Conservation (phyloP, 2,329 filamentous ascomycete genomes). For the Cladophialophora yegresii region DNA sequence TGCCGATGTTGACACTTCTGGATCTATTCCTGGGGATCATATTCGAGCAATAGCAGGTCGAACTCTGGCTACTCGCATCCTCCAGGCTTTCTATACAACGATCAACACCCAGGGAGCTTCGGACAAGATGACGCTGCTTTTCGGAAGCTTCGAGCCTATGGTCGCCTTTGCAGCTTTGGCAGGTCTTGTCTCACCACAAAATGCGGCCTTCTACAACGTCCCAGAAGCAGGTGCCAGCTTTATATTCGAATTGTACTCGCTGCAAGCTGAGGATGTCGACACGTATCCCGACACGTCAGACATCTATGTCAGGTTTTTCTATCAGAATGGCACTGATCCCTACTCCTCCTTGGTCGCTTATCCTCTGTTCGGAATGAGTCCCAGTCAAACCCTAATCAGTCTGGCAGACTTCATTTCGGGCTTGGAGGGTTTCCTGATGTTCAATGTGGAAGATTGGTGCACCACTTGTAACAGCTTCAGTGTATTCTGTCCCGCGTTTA, state of each 20-base stretch:
- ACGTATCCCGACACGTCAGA: slow-evolving; percentile 48
- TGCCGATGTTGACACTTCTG: slow-evolving; percentile 38
- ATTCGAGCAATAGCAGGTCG: slow-evolving; percentile 48
- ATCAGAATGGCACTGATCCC: slow-evolving; percentile 57
- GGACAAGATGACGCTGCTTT: slow-evolving; percentile 52
- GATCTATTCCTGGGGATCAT: slow-evolving; percentile 31
- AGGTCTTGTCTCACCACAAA: slow-evolving; percentile 43
- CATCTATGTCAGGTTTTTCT: slow-evolving; percentile 58
- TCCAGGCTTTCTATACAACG: slow-evolving; percentile 45
- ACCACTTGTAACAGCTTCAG: slow-evolving; percentile 48
- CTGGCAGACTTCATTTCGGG: slow-evolving; percentile 55
- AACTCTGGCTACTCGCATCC: slow-evolving; percentile 45
- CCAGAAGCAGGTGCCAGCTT: slow-evolving; percentile 53
- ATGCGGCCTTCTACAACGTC: slow-evolving; percentile 52
- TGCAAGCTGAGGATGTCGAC: slow-evolving; percentile 39
- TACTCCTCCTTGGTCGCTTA: slow-evolving; percentile 45
- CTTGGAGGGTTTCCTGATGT: slow-evolving; percentile 49
- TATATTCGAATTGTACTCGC: slow-evolving; percentile 56
- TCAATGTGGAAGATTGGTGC: slow-evolving; percentile 57
- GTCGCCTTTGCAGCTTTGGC: slow-evolving; percentile 54
- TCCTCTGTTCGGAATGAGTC: slow-evolving; percentile 55
- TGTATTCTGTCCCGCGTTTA: slow-evolving; percentile 55
- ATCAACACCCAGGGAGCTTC: slow-evolving; percentile 43
- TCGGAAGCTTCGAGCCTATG: slow-evolving; percentile 54
- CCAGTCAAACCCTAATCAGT: slow-evolving; percentile 49